Evolutionary conservation across 257 asterid species (phyloP).

Genomic region (Rhazya stricta): DNA sequence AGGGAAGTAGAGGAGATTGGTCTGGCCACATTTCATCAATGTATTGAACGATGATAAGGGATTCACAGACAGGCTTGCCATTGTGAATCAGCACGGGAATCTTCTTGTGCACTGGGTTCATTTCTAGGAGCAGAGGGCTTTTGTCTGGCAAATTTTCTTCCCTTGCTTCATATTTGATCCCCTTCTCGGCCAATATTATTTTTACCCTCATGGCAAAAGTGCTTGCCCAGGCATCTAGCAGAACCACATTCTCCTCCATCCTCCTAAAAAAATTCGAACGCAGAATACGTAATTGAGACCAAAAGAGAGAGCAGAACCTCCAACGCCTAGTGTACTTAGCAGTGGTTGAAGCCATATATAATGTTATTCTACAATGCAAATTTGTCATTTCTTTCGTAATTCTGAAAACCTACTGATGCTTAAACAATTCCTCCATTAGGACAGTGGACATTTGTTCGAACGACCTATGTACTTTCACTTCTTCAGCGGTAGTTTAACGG

Average conservation of each 20-base stretch:
- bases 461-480: no score
- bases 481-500: no score
- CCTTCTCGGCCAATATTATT: background rate
- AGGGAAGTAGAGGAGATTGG: constrained; percentile 42
- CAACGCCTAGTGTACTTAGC: no score
- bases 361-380: no score
- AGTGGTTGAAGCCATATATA: no score
- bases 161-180: background rate
- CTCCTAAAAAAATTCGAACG: background rate
- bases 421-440: no score
- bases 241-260: background rate
- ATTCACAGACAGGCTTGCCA: constrained; percentile 55
- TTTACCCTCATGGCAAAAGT: constrained; percentile 1
- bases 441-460: no score
- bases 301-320: no score
- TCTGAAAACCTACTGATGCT: no score
- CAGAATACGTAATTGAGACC: no score
- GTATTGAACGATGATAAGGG: constrained; percentile 45
- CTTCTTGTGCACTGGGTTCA: constrained; percentile 55
- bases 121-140: constrained; percentile 34
- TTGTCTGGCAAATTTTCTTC: constrained; percentile 36
- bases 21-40: constrained; percentile 50
- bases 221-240: constrained; percentile 4
- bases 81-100: constrained; percentile 52
- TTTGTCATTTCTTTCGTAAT: no score